These are phyloP conservation scores for Coemansia sp. DNA, from an alignment of 192 early-diverging fungal species.

Conservation along the genomic window DNA sequence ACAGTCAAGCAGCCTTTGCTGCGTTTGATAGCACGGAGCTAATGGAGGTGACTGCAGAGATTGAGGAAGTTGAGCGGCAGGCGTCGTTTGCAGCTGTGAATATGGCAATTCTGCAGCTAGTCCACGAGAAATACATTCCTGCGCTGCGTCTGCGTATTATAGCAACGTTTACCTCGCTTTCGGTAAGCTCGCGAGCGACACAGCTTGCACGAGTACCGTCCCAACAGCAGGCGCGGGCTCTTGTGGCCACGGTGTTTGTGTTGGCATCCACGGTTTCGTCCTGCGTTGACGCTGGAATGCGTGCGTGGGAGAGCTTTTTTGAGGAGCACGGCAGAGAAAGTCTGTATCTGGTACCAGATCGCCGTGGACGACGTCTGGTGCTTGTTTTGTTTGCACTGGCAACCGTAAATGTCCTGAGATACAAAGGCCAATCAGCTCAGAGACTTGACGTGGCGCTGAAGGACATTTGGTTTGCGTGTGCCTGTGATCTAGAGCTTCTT, in stretches of 20 bases:
- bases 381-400: constrained; percentile 30
- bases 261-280: constrained; percentile 33
- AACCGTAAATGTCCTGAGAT: constrained; percentile 10
- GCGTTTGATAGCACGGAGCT: constrained; percentile 41
- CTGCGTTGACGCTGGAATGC: constrained; percentile 37
- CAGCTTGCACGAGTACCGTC: constrained; percentile 1
- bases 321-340: constrained; percentile 51
- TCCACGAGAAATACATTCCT: constrained; percentile 39
- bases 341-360: constrained; percentile 32
- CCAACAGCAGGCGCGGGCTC: constrained; percentile 6
- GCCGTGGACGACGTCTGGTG: constrained; percentile 33
- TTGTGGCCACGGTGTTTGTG: constrained; percentile 12
- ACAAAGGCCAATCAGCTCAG: constrained; percentile 11
- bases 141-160: constrained; percentile 35
- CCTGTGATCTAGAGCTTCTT: constrained; percentile 29
- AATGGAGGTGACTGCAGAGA: constrained; percentile 30
- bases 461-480: constrained; percentile 47
- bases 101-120: constrained; percentile 6
- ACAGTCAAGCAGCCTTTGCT: constrained; percentile 29
- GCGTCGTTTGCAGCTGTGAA: constrained; percentile 20
- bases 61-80: constrained; percentile 35
- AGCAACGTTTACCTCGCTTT: constrained; percentile 19
- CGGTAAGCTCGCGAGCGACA: constrained; percentile 2
- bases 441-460: constrained; percentile 16
- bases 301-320: constrained; percentile 53